Evolutionary conservation across 2,329 filamentous ascomycete genomes (phyloP).

Genomic region (Talaromyces sp.): DNA sequence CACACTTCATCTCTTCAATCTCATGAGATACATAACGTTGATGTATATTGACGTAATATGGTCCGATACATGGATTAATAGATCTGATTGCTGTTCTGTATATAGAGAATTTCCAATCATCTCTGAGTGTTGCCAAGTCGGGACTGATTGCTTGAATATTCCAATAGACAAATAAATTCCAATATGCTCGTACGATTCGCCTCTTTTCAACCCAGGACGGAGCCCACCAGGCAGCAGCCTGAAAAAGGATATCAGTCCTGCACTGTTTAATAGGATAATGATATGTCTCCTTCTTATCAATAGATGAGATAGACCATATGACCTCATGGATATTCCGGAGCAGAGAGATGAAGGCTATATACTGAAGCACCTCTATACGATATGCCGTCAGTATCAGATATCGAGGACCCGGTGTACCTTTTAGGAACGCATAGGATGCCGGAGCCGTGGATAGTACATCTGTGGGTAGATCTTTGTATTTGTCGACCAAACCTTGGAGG

Average conservation of each 20-base stretch:
- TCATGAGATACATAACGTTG: not conserved
- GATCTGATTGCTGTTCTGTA: not conserved
- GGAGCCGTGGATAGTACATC: not conserved
- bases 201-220: not conserved
- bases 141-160: not conserved
- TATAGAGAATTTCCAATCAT: not conserved
- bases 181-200: slow-evolving; percentile 1
- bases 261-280: not conserved
- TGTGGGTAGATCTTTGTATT: not conserved
- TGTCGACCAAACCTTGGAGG: not conserved
- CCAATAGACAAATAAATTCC: not conserved
- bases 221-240: not conserved
- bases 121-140: not conserved
- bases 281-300: no score
- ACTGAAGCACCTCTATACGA: slow-evolving; percentile 3
- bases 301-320: not conserved
- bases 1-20: slow-evolving; percentile 1
- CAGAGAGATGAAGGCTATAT: slow-evolving; percentile 2
- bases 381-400: slow-evolving; percentile 2
- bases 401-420: not conserved
- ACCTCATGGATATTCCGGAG: not conserved
- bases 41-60: no score
- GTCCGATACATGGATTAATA: not conserved
- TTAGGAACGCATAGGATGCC: not conserved
- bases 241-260: not conserved